phyloP scores from a whole-genome alignment of 164 flowering plant genomes.

The Chloranthus sessilifolius region DNA sequence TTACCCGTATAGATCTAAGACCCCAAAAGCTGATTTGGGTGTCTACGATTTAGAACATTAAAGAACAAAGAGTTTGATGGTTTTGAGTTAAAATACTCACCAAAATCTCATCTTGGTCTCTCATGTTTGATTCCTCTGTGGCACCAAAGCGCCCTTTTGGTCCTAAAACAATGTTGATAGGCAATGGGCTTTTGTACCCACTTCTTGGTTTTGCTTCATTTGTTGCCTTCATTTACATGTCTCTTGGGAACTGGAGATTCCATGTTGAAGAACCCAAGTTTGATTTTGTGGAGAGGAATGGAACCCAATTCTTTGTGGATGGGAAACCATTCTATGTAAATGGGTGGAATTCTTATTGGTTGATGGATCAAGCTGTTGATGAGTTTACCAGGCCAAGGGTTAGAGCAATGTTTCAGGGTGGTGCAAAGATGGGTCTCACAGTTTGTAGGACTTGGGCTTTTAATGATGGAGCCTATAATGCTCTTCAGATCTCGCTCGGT shows the following conservation, averaged over 20 bases:
- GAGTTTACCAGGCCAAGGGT: constrained; percentile 53
- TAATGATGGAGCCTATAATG: constrained; percentile 87
- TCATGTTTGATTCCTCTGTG: not conserved
- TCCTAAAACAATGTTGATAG: constrained; percentile 41
- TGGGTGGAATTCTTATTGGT: constrained; percentile 98
- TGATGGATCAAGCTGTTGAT: constrained; percentile 83
- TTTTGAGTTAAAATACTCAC: constrained; percentile 13
- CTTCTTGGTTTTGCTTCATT: constrained; percentile 69
- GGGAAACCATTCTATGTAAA: constrained; percentile 68
- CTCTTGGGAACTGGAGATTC: constrained; percentile 44
- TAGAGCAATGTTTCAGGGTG: constrained; percentile 58
- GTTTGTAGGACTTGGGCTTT: constrained; percentile 99
- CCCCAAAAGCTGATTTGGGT: constrained; percentile 4
- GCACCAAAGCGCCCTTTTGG: too few species aligned
- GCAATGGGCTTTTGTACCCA: constrained; percentile 52
- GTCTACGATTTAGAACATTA: constrained; percentile 3
- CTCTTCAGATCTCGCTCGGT: constrained; percentile 90
- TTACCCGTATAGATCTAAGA: constrained; percentile 1
- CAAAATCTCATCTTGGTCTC: constrained; percentile 4
- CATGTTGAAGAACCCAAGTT: constrained; percentile 25
- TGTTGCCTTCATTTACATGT: constrained; percentile 62
- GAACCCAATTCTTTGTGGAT: constrained; percentile 67
- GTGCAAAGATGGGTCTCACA: constrained; percentile 87
- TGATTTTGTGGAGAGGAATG: constrained; percentile 66
- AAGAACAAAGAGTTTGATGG: constrained; percentile 6